Evolutionary conservation across 2,329 filamentous ascomycete species (phyloP).

Genomic region (Colletotrichum agaves): DNA sequence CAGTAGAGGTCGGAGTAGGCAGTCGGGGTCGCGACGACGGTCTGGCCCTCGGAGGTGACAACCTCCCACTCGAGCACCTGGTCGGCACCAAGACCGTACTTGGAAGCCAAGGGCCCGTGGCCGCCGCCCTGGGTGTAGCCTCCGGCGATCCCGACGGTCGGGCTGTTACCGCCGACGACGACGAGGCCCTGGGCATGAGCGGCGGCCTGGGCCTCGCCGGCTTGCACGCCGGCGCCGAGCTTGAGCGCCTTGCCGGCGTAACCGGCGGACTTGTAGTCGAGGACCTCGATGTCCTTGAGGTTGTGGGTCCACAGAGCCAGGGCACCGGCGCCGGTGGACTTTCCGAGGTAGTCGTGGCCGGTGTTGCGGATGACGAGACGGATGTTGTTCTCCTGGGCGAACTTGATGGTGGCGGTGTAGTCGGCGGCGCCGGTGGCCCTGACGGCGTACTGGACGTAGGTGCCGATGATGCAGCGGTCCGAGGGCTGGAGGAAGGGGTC

Average conservation of each 20-base stretch:
- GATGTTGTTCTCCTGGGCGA: slow-evolving; percentile 54
- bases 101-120: slow-evolving; percentile 57
- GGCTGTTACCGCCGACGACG: slow-evolving; percentile 59
- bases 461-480: slow-evolving; percentile 27
- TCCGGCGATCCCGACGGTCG: slow-evolving; percentile 63
- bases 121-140: slow-evolving; percentile 68
- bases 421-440: slow-evolving; percentile 30
- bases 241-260: slow-evolving; percentile 61
- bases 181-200: slow-evolving; percentile 51
- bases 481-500: slow-evolving; percentile 47
- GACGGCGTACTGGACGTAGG: slow-evolving; percentile 35
- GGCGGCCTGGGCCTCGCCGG: slow-evolving; percentile 52
- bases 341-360: slow-evolving; percentile 50
- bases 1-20: slow-evolving; percentile 64
- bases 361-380: slow-evolving; percentile 52
- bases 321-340: slow-evolving; percentile 48
- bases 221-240: slow-evolving; percentile 61
- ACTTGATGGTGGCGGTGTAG: slow-evolving; percentile 40
- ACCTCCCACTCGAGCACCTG: slow-evolving; percentile 62
- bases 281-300: slow-evolving; percentile 49
- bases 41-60: slow-evolving; percentile 55
- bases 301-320: slow-evolving; percentile 54
- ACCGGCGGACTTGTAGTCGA: slow-evolving; percentile 41
- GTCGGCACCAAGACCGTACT: slow-evolving; percentile 63
- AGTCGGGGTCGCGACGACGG: slow-evolving; percentile 53